Percentiles rank a stretch among this genome's conserved stretches.
Conservation (phyloP, 2,329 filamentous ascomycete species). For the Cladosporium sp. region DNA sequence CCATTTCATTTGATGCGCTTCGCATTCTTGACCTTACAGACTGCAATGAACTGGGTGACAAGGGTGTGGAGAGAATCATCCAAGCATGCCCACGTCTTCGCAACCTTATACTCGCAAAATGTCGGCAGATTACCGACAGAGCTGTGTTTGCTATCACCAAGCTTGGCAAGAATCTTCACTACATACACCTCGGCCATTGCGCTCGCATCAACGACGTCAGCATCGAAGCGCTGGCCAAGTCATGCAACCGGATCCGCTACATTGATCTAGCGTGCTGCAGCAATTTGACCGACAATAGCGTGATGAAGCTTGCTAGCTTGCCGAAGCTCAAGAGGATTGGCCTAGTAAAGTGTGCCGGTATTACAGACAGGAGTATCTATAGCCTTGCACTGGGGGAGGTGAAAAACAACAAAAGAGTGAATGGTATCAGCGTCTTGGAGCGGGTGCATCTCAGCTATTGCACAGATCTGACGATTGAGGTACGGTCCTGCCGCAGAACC, state of each 20-base stretch:
- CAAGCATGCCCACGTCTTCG: conserved; percentile 77
- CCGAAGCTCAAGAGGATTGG: conserved; percentile 94
- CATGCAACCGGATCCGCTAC: conserved; percentile 90
- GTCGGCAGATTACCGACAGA: conserved; percentile 81
- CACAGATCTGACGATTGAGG: conserved; percentile 71
- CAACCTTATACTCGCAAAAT: conserved; percentile 92
- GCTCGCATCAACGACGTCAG: conserved; percentile 83
- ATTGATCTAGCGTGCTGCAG: conserved; percentile 96
- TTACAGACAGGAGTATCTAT: conserved; percentile 84
- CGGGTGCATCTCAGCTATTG: conserved; percentile 96
- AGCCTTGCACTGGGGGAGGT: conserved; percentile 56
- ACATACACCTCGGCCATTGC: conserved; percentile 92
- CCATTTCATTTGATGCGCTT: conserved; percentile 65
- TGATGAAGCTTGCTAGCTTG: conserved; percentile 73
- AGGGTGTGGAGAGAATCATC: conserved; percentile 82
- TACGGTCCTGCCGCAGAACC: conserved; percentile 38
- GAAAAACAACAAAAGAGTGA: conserved; percentile 36
- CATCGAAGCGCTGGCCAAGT: conserved; percentile 74
- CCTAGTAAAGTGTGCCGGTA: conserved; percentile 83
- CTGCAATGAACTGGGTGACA: conserved; percentile 76
- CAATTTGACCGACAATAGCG: conserved; percentile 79
- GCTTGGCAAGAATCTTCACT: conserved; percentile 92
- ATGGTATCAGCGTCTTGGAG: conserved; percentile 66
- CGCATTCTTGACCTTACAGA: conserved; percentile 91
- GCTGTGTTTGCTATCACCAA: conserved; percentile 81